Evolutionary conservation across 2,329 filamentous ascomycete species (phyloP).

Genomic region (Cephalotrichum gorgonifer): DNA sequence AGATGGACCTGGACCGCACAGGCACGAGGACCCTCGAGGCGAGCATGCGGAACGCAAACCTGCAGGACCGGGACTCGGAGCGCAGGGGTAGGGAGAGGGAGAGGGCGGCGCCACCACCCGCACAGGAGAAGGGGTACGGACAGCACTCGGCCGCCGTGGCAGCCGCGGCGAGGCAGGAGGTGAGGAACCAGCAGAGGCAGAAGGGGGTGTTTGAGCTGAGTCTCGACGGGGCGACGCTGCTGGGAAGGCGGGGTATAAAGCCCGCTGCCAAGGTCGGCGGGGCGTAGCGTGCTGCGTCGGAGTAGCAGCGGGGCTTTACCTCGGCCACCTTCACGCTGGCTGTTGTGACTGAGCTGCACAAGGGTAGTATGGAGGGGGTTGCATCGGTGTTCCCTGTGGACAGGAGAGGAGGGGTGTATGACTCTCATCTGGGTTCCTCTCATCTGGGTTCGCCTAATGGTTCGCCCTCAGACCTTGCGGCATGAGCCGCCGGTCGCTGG

Average conservation of each 20-base stretch:
- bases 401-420: background rate
- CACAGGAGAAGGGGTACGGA: constrained; percentile 62
- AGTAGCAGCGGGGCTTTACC: background rate
- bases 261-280: constrained; percentile 31
- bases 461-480: too few species aligned
- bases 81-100: constrained; percentile 14
- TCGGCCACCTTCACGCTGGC: too few species aligned
- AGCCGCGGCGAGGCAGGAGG: constrained; percentile 72
- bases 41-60: constrained; percentile 65
- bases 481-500: too few species aligned
- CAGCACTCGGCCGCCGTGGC: constrained; percentile 81
- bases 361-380: background rate
- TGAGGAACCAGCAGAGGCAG: constrained; percentile 54
- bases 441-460: too few species aligned
- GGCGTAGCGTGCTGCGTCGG: constrained; percentile 4
- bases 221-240: constrained; percentile 78
- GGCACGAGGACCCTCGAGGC: constrained; percentile 66
- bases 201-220: constrained; percentile 86
- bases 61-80: constrained; percentile 19
- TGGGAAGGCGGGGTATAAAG: constrained; percentile 59
- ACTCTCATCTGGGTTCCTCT: background rate
- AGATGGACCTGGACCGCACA: constrained; percentile 36
- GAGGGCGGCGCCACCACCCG: constrained; percentile 9
- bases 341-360: background rate
- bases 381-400: background rate